These are phyloP conservation scores for Thalassiosira exigua DNA, from an alignment of 352 stramenopile genomes.

Conservation along the genomic window DNA sequence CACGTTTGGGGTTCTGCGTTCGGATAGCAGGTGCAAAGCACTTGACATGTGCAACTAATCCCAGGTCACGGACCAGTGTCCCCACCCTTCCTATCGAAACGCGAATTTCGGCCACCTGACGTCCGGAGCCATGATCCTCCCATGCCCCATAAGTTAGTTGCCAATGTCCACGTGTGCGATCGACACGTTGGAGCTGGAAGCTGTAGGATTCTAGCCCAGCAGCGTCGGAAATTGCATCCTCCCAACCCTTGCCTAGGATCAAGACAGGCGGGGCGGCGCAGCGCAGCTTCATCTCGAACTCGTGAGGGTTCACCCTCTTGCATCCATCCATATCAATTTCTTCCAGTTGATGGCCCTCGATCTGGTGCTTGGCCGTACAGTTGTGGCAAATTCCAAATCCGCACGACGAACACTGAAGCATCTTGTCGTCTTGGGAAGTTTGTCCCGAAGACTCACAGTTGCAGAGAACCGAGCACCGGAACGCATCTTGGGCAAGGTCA, in stretches of 20 bases:
- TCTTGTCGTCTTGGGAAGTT: slow-evolving; percentile 38
- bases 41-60: slow-evolving; percentile 53
- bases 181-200: slow-evolving; percentile 64
- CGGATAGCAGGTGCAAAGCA: slow-evolving; percentile 67
- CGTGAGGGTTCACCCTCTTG: slow-evolving; percentile 31
- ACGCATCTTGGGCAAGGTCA: slow-evolving; percentile 38
- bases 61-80: slow-evolving; percentile 38
- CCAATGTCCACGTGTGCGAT: slow-evolving; percentile 58
- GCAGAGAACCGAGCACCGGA: slow-evolving; percentile 64
- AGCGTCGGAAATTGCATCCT: slow-evolving; percentile 46
- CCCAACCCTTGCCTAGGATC: slow-evolving; percentile 46
- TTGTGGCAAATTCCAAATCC: slow-evolving; percentile 58
- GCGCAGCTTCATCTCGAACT: slow-evolving; percentile 67
- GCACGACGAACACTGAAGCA: slow-evolving; percentile 59
- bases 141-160: slow-evolving; percentile 62
- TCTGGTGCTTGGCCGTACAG: slow-evolving; percentile 50
- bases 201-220: slow-evolving; percentile 60
- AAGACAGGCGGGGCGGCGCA: slow-evolving; percentile 46
- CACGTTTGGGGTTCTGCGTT: slow-evolving; percentile 59
- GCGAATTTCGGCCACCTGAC: slow-evolving; percentile 67
- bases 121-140: slow-evolving; percentile 61
- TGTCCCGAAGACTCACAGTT: slow-evolving; percentile 66
- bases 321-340: slow-evolving; percentile 29
- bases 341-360: slow-evolving; percentile 47
- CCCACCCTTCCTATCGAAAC: slow-evolving; percentile 50